A percentile compares a stretch with the other conserved stretches of the same genome.
These are phyloP conservation scores for Megacollybia marginata DNA, from an alignment of 768 basidiomycete genomes.

Conservation along the genomic window DNA sequence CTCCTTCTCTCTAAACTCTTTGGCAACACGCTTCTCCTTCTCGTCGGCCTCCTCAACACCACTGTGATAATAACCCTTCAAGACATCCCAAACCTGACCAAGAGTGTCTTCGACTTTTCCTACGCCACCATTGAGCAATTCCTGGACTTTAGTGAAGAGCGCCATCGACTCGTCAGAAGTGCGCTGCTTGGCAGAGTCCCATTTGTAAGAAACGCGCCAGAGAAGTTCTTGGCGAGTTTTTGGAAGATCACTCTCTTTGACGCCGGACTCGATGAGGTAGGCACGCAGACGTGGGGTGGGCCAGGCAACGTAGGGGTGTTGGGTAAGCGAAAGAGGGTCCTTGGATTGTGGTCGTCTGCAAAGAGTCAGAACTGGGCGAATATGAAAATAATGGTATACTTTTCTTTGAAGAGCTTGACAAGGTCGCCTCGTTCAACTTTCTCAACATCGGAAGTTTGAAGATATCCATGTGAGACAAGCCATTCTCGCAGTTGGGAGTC, in stretches of 20 bases:
- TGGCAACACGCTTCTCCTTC: not conserved
- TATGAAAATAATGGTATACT: conserved; percentile 44
- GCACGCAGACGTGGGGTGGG: conserved; percentile 89
- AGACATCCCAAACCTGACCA: not conserved
- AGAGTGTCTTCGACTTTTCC: not conserved
- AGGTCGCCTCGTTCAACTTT: conserved; percentile 71
- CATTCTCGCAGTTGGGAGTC: conserved; percentile 67
- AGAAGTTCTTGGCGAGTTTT: conserved; percentile 29
- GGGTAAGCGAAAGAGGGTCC: conserved; percentile 30
- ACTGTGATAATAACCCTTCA: not conserved
- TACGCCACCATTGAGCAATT: not conserved
- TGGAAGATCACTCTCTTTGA: conserved; percentile 64
- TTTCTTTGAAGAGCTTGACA: conserved; percentile 61
- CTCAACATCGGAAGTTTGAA: conserved; percentile 43
- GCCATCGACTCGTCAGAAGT: not conserved
- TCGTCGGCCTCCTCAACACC: not conserved
- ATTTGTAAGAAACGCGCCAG: not conserved
- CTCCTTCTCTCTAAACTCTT: not conserved
- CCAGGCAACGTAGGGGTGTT: conserved; percentile 73
- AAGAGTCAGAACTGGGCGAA: not conserved
- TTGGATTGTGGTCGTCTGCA: conserved; percentile 6
- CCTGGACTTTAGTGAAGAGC: not conserved
- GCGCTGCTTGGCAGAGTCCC: not conserved
- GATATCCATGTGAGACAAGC: conserved; percentile 67
- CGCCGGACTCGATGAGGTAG: conserved; percentile 71